These are phyloP conservation scores for Leccinum huronense DNA, from an alignment of 1,284 basidiomycete species.

Conservation along the genomic window DNA sequence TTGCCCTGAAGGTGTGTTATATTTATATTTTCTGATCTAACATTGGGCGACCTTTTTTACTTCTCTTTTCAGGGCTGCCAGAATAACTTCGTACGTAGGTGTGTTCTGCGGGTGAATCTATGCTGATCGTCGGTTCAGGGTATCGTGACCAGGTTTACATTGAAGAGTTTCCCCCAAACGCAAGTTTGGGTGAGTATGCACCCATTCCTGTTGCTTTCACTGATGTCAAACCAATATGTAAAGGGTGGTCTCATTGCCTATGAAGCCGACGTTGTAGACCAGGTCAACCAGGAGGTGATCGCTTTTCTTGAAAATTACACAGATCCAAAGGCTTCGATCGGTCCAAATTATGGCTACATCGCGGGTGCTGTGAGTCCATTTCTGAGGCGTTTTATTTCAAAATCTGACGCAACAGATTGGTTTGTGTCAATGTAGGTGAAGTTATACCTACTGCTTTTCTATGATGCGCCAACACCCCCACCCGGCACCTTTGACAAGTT, in stretches of 20 bases:
- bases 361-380: neutral
- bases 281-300: conserved; percentile 40
- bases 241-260: conserved; percentile 56
- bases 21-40: neutral
- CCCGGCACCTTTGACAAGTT: conserved; percentile 48
- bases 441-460: conserved; percentile 44
- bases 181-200: neutral
- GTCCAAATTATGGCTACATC: conserved; percentile 46
- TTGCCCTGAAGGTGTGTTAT: conserved; percentile 42
- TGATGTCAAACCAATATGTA: neutral
- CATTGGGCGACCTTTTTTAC: neutral
- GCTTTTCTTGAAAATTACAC: conserved; percentile 47
- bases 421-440: conserved; percentile 32
- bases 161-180: neutral
- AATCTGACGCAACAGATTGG: neutral
- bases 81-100: conserved; percentile 52
- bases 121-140: conserved; percentile 39
- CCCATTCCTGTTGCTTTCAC: neutral
- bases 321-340: conserved; percentile 58
- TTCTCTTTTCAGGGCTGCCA: conserved; percentile 42
- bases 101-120: too few relatives aligned
- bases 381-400: neutral
- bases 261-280: conserved; percentile 25
- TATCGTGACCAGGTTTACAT: conserved; percentile 56
- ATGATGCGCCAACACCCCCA: conserved; percentile 50